phyloP scores from a whole-genome alignment of 2,329 filamentous ascomycete species.

The Magnaporthiopsis incrustans region DNA sequence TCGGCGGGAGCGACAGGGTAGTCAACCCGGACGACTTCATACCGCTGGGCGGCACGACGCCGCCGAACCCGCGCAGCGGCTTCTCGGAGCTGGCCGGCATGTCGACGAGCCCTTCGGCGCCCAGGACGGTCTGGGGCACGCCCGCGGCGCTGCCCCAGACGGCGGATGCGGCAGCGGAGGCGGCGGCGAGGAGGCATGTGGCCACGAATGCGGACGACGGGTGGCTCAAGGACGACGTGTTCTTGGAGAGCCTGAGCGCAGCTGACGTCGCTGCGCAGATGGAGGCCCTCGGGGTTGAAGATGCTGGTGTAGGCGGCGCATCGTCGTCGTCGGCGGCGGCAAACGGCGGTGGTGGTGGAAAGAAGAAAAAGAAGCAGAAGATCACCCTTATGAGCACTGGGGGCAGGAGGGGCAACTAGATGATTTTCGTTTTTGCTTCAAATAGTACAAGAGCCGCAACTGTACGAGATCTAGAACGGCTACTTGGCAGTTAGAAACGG shows the following conservation, averaged over 20 bases:
- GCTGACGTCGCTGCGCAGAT: constrained; percentile 54
- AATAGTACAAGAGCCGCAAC: neutral
- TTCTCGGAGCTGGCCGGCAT: constrained; percentile 67
- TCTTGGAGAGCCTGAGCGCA: constrained; percentile 58
- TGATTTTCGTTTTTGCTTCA: neutral
- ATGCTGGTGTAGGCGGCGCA: constrained; percentile 12
- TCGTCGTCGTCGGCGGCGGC: constrained; percentile 10
- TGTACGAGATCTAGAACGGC: neutral
- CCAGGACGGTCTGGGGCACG: constrained; percentile 91
- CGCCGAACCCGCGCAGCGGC: constrained; percentile 49
- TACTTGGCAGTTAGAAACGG: neutral
- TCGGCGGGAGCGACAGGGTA: constrained; percentile 17
- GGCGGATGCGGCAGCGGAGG: constrained; percentile 14
- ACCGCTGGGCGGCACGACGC: constrained; percentile 47
- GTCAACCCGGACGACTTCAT: constrained; percentile 57
- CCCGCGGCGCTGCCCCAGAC: constrained; percentile 55
- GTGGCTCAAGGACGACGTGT: constrained; percentile 77
- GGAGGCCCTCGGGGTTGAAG: constrained; percentile 40
- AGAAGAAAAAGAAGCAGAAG: constrained; percentile 66
- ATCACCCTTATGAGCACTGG: constrained; percentile 65
- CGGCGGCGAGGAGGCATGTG: constrained; percentile 21
- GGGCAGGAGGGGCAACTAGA: constrained; percentile 34
- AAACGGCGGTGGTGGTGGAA: constrained; percentile 28
- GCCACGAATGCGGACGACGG: constrained; percentile 68
- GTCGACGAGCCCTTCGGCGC: constrained; percentile 70